A percentile compares a stretch with the other conserved stretches of the same genome.
Evolutionary conservation across 768 basidiomycete genomes (phyloP).

Genomic region (Agaricus sinodeliciosus): DNA sequence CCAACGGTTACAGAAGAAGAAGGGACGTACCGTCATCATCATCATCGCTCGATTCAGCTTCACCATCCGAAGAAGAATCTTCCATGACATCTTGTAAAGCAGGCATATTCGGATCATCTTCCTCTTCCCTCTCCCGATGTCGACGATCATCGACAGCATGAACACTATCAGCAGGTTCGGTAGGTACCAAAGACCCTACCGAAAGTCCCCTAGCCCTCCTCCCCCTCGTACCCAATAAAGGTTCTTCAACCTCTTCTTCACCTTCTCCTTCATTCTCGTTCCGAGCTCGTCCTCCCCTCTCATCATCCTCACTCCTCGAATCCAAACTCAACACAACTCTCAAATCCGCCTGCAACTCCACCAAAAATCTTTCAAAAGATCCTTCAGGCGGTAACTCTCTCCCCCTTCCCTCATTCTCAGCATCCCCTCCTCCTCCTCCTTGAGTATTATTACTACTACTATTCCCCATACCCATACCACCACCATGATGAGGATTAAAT

Average conservation of each 20-base stretch:
- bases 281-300: conserved; percentile 10
- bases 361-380: conserved; percentile 75
- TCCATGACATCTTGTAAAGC: conserved; percentile 4
- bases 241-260: background rate
- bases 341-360: conserved; percentile 72
- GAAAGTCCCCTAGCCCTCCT: background rate
- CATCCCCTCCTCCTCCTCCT: background rate
- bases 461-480: too few relatives aligned
- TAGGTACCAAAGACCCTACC: background rate
- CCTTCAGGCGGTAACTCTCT: conserved; percentile 40
- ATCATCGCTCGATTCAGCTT: background rate
- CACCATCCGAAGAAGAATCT: conserved; percentile 8
- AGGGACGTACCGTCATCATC: background rate
- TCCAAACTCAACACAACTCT: conserved; percentile 42
- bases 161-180: background rate
- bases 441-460: background rate
- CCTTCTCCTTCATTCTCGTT: conserved; percentile 1
- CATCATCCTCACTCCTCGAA: background rate
- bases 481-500: conserved; percentile 5
- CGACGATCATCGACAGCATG: conserved; percentile 1
- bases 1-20: background rate
- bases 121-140: too few relatives aligned
- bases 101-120: conserved; percentile 18
- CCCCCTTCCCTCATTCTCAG: background rate
- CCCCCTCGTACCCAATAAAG: too few relatives aligned